Percentiles rank a stretch among this genome's conserved stretches.
These are phyloP conservation scores for Danielia reshetovae DNA, from an alignment of 805 yeast species.

Conservation along the genomic window DNA sequence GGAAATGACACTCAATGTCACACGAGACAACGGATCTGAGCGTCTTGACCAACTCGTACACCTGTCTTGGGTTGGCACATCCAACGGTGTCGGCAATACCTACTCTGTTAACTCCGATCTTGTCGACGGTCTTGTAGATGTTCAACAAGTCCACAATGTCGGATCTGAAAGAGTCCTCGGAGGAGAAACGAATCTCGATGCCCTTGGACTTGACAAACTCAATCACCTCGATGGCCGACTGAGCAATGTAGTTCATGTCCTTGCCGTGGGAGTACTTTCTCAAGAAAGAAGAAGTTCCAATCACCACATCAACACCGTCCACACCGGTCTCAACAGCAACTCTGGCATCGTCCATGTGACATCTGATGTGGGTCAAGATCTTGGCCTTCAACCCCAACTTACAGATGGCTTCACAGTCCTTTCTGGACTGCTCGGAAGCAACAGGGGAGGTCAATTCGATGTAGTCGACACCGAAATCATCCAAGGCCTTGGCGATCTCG, in stretches of 20 bases:
- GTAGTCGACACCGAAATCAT: conserved; percentile 59
- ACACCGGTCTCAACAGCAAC: conserved; percentile 62
- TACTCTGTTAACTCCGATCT: conserved; percentile 58
- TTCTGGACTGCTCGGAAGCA: conserved; percentile 54
- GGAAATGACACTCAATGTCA: conserved; percentile 61
- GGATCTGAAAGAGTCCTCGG: conserved; percentile 59
- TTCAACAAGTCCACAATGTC: conserved; percentile 57
- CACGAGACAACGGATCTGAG: conserved; percentile 54
- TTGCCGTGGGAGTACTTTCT: conserved; percentile 58
- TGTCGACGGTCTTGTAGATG: conserved; percentile 57
- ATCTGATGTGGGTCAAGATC: conserved; percentile 56
- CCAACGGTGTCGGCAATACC: conserved; percentile 66
- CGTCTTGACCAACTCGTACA: conserved; percentile 55
- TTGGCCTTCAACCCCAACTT: conserved; percentile 56
- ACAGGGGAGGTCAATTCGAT: conserved; percentile 59
- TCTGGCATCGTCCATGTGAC: conserved; percentile 60
- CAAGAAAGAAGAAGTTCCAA: conserved; percentile 56
- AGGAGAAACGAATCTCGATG: conserved; percentile 53
- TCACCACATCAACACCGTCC: conserved; percentile 59
- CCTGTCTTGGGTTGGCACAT: conserved; percentile 62
- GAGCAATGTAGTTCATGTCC: conserved; percentile 57
- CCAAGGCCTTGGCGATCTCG: conserved; percentile 57
- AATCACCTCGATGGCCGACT: conserved; percentile 54
- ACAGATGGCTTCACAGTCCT: conserved; percentile 57
- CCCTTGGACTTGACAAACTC: conserved; percentile 60